phyloP scores from a whole-genome alignment of 176 grass and related monocot species.

The Hsuehochloa calcarea region DNA sequence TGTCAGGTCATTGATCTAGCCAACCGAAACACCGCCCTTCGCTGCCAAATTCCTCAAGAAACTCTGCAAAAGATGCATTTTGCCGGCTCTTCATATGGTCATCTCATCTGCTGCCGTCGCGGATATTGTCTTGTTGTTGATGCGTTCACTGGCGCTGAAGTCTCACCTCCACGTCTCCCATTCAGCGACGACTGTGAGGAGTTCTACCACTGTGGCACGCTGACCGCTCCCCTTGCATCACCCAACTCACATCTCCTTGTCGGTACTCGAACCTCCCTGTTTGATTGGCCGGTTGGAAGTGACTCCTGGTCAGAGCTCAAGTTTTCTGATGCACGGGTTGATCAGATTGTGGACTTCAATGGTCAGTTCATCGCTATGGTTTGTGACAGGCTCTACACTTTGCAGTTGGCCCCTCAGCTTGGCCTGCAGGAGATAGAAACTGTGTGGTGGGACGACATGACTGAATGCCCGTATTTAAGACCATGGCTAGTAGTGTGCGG shows the following conservation, averaged over 20 bases:
- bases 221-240: conserved; percentile 51
- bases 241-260: conserved; percentile 40
- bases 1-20: conserved; percentile 25
- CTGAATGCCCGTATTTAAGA: neutral
- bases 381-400: neutral
- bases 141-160: conserved; percentile 41
- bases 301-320: neutral
- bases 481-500: conserved; percentile 40
- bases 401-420: conserved; percentile 31
- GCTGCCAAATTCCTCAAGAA: neutral
- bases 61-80: neutral
- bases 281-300: conserved; percentile 36
- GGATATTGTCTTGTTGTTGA: conserved; percentile 31
- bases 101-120: conserved; percentile 25
- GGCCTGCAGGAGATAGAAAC: conserved; percentile 17
- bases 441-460: neutral
- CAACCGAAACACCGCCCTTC: neutral
- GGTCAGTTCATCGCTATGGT: conserved; percentile 35
- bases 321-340: neutral
- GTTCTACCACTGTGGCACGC: conserved; percentile 11
- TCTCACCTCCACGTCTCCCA: conserved; percentile 36
- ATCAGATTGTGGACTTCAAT: conserved; percentile 44
- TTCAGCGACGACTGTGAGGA: neutral
- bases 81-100: conserved; percentile 35
- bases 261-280: neutral